phyloP scores from a whole-genome alignment of 2,329 filamentous ascomycete species.

The Monosporascus sp. region DNA sequence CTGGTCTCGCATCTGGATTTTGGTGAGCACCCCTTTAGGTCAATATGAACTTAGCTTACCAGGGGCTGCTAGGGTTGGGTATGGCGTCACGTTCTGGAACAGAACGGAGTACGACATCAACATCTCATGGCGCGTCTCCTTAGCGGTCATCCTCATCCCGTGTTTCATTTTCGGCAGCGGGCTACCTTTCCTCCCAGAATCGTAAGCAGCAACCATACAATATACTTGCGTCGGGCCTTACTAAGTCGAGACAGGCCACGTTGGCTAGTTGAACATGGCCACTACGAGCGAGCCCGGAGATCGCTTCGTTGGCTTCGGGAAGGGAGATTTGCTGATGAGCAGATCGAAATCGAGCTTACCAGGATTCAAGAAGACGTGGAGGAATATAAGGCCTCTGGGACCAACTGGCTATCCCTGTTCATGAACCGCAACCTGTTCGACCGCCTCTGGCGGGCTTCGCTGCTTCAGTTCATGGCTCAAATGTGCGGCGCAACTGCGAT shows the following conservation, averaged over 20 bases:
- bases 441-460: constrained; percentile 50
- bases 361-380: constrained; percentile 42
- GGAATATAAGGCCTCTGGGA: constrained; percentile 29
- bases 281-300: constrained; percentile 35
- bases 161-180: constrained; percentile 44
- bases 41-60: constrained; percentile 1
- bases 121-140: constrained; percentile 47
- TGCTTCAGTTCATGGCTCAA: constrained; percentile 56
- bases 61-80: constrained; percentile 43
- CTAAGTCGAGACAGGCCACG: constrained; percentile 36
- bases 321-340: constrained; percentile 29
- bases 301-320: constrained; percentile 46
- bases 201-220: constrained; percentile 31
- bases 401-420: constrained; percentile 44
- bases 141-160: constrained; percentile 47
- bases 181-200: constrained; percentile 49
- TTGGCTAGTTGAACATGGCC: constrained; percentile 50
- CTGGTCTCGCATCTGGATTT: constrained; percentile 47
- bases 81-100: constrained; percentile 50
- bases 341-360: constrained; percentile 37
- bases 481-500: constrained; percentile 56
- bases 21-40: constrained; percentile 36
- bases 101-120: constrained; percentile 35
- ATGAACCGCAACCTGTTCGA: constrained; percentile 41
- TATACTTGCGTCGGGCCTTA: background rate